Evolutionary conservation across 2,329 filamentous ascomycete genomes (phyloP), one percentile per base, ranked within the genome.

Genomic region (Fusarium sterilihyphosum): DNA sequence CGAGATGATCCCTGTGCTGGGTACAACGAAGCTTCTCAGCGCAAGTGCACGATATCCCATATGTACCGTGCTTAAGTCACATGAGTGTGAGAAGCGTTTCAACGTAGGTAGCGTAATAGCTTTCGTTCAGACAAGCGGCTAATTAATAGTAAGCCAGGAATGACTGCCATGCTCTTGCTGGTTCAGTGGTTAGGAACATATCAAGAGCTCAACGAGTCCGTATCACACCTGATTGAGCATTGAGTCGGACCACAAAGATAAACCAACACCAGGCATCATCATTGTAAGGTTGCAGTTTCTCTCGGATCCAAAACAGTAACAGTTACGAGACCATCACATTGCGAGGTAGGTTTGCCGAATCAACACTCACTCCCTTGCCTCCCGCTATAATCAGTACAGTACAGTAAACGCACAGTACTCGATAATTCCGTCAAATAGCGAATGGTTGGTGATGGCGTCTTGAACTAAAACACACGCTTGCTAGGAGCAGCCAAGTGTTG

Each of bases 401-500:
- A 58, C 49, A 70, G 73, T 50, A 47, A 50, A 54, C 37, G 64
- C 64, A 71, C 65, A 67, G 66, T 69, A 41, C 61, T 40, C 61
- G 49, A 54, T 44, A 65, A 58, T 56, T 33, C 60, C 64, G 65
- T 53, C 24, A 47, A 46, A 61, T 54, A 62, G 52, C 37, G 50
- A 49, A 66, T 63, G 61, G 37, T 57, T 44, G 54, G 16, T 71
- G 52, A 71, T 59, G 56, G 72, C 67, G 68, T 58, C 65, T 77
- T 73, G 73, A 62, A 71, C 71, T 73, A 72, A 73, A 76, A 53
- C 61, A 57, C 54, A 57, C 54, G 38, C 60, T 67, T 64, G 53
- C 60, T 68, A 67, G 66, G 67, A 61, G 58, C 54, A 43, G 70
- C 67, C 65, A 74, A 61, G 65, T 75, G 61, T 54, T 73, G 56